Conservation (phyloP, 2,329 filamentous ascomycete genomes). For the Massarina eburnea region DNA sequence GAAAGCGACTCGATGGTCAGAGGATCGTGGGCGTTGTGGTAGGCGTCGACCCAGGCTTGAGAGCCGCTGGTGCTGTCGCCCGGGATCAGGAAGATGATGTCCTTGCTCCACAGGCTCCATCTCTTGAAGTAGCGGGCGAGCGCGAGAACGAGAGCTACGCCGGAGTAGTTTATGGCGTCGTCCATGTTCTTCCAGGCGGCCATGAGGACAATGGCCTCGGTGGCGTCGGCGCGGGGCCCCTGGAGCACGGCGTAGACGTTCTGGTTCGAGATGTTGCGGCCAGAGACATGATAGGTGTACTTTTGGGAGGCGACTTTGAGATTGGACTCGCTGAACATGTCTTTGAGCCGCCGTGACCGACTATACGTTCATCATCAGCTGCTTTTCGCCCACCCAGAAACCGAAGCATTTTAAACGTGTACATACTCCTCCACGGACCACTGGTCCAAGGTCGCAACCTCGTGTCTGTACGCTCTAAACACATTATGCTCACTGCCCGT, state of each 20-base stretch:
- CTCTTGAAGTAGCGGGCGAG: slow-evolving; percentile 93
- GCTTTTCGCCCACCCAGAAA: not conserved
- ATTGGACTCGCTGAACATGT: slow-evolving; percentile 75
- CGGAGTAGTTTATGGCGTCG: slow-evolving; percentile 78
- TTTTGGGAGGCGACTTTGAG: slow-evolving; percentile 86
- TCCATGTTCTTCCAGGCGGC: slow-evolving; percentile 85
- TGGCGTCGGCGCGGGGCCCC: slow-evolving; percentile 91
- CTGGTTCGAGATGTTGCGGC: slow-evolving; percentile 73
- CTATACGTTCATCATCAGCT: slow-evolving; percentile 43
- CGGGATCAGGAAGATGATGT: slow-evolving; percentile 89
- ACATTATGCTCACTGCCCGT: slow-evolving; percentile 94
- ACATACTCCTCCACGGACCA: slow-evolving; percentile 42
- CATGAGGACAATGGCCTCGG: slow-evolving; percentile 91
- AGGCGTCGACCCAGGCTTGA: slow-evolving; percentile 97
- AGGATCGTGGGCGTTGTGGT: slow-evolving; percentile 84
- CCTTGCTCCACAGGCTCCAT: slow-evolving; percentile 98
- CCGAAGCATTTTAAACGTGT: not conserved
- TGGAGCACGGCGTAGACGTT: slow-evolving; percentile 94
- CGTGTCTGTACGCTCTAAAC: slow-evolving; percentile 84
- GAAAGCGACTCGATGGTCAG: slow-evolving; percentile 72
- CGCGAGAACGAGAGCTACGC: slow-evolving; percentile 82
- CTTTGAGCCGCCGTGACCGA: slow-evolving; percentile 68
- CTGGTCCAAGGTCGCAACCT: slow-evolving; percentile 66
- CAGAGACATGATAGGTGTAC: slow-evolving; percentile 81
- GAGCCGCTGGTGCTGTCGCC: slow-evolving; percentile 87